A percentile compares a stretch with the other conserved stretches of the same genome.
These are phyloP conservation scores for Cadophora sp. DNA, from an alignment of 2,329 filamentous ascomycete species.

Conservation along the genomic window DNA sequence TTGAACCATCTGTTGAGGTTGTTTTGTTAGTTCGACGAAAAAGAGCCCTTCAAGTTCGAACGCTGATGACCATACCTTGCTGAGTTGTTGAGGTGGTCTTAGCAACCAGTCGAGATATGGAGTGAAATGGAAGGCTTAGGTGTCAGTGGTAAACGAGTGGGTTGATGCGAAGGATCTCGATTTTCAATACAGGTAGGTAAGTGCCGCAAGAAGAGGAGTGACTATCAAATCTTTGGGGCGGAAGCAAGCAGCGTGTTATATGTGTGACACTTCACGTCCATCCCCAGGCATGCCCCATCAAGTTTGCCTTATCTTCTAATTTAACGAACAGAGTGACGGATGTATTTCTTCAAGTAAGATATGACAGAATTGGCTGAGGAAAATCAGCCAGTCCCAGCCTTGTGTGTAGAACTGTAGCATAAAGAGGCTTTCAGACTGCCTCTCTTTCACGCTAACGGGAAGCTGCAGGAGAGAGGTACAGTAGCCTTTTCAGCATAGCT, in stretches of 20 bases:
- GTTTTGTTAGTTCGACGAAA: slow-evolving; percentile 14
- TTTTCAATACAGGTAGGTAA: slow-evolving; percentile 11
- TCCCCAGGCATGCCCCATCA: slow-evolving; percentile 18
- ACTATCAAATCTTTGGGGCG: slow-evolving; percentile 29
- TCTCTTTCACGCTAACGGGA: slow-evolving; percentile 21
- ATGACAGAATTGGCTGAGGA: slow-evolving; percentile 6
- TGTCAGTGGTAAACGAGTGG: slow-evolving; percentile 29
- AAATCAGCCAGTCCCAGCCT: neutral
- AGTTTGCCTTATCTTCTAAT: slow-evolving; percentile 14
- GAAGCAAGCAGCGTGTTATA: slow-evolving; percentile 31
- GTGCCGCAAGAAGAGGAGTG: slow-evolving; percentile 21
- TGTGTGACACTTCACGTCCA: slow-evolving; percentile 30
- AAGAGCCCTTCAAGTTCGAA: neutral
- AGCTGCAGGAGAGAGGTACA: slow-evolving; percentile 27
- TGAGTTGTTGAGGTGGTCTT: neutral
- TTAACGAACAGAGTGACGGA: neutral
- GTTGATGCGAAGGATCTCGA: slow-evolving; percentile 25
- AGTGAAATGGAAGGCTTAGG: neutral
- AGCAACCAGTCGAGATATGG: neutral
- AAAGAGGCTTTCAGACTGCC: neutral
- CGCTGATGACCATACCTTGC: slow-evolving; percentile 15
- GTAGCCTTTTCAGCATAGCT: slow-evolving; percentile 26
- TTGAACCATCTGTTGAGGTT: slow-evolving; percentile 29
- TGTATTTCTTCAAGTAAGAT: slow-evolving; percentile 1
- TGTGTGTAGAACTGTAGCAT: neutral